Evolutionary conservation across 2,329 filamentous ascomycete genomes (phyloP).

Genomic region (Beauveria scarabaeidicola): DNA sequence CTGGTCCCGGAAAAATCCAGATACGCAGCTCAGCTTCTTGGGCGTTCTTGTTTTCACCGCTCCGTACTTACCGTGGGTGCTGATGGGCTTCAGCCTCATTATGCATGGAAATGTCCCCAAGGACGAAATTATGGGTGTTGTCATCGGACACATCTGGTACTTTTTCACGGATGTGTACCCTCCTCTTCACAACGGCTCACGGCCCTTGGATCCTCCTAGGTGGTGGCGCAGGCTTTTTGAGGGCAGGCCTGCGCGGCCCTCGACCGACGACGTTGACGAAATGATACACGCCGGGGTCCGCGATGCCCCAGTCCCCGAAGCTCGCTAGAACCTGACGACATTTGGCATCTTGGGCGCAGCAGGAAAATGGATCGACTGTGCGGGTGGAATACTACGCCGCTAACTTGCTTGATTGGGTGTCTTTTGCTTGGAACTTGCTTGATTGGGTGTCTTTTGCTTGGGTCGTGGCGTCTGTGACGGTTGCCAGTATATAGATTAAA

Average conservation of each 20-base stretch:
- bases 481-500: background rate
- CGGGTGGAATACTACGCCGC: background rate
- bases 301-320: conserved; percentile 4
- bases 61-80: conserved; percentile 90
- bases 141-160: conserved; percentile 95
- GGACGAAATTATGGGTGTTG: conserved; percentile 91
- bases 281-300: conserved; percentile 2
- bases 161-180: conserved; percentile 98
- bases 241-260: conserved; percentile 39
- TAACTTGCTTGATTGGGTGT: background rate
- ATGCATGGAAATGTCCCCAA: conserved; percentile 84
- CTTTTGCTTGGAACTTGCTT: background rate
- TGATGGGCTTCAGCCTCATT: conserved; percentile 88
- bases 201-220: conserved; percentile 77
- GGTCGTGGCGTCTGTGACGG: background rate
- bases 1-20: conserved; percentile 91
- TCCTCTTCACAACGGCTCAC: conserved; percentile 72
- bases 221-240: conserved; percentile 89
- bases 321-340: background rate
- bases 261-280: conserved; percentile 30
- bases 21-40: conserved; percentile 80
- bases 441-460: background rate
- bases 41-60: conserved; percentile 87
- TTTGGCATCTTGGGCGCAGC: background rate
- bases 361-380: background rate